A percentile compares a stretch with the other conserved stretches of the same genome.
These are phyloP conservation scores for Cryptosporidium baileyi DNA, from an alignment of 169 alveolate species.

Conservation along the genomic window DNA sequence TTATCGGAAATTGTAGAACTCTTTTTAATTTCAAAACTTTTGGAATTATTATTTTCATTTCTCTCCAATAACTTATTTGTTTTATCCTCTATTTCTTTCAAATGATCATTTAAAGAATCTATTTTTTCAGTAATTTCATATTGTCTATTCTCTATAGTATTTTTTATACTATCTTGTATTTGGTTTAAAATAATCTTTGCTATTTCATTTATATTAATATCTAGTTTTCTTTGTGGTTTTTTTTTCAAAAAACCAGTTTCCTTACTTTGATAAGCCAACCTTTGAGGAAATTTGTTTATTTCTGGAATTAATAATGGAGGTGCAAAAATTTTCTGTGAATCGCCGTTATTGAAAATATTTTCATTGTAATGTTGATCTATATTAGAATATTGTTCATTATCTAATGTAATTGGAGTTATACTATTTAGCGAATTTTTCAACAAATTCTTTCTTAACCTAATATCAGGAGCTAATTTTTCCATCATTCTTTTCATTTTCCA, in stretches of 20 bases:
- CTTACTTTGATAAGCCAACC: neutral
- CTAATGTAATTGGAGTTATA: constrained; percentile 18
- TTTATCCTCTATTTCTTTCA: constrained; percentile 25
- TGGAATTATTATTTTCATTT: constrained; percentile 22
- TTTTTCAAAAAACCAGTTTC: too few species aligned
- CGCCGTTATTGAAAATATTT: neutral
- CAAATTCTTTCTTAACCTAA: constrained; percentile 50
- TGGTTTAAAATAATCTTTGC: constrained; percentile 42
- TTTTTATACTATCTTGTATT: constrained; percentile 16
- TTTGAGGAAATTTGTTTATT: constrained; percentile 7
- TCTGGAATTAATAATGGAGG: constrained; percentile 50
- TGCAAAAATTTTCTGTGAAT: constrained; percentile 30
- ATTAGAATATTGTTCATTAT: neutral
- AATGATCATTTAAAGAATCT: constrained; percentile 38
- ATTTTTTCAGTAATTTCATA: constrained; percentile 31
- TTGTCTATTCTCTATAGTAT: constrained; percentile 14
- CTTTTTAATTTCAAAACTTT: neutral
- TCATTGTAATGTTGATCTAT: neutral
- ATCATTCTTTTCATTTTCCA: constrained; percentile 30
- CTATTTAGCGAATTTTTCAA: constrained; percentile 25
- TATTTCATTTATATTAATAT: constrained; percentile 38
- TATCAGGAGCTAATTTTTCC: constrained; percentile 29
- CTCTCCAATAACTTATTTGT: constrained; percentile 42
- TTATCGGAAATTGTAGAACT: neutral
- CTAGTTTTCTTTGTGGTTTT: neutral